Conservation (phyloP, 257 asterid species). For the Solanum commersonii region DNA sequence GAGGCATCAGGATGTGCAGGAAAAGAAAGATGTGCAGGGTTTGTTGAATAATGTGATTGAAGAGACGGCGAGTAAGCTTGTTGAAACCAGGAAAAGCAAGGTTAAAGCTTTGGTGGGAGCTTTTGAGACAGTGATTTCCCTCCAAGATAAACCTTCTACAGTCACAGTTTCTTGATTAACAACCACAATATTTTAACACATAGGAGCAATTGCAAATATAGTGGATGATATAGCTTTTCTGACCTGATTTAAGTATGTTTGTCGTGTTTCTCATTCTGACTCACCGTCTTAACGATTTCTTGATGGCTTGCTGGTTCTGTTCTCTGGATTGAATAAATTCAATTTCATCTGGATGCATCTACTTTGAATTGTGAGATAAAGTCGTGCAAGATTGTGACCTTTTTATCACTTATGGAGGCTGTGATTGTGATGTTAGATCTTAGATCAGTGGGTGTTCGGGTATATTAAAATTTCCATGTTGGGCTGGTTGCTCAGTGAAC, state of each 20-base stretch:
- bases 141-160: constrained; percentile 53
- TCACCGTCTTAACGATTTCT: neutral
- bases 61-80: constrained; percentile 88
- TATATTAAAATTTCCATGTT: neutral
- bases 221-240: neutral
- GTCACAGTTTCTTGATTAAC: constrained; percentile 23
- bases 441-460: neutral
- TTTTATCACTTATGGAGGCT: neutral
- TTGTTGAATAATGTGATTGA: constrained; percentile 65
- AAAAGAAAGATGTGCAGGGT: constrained; percentile 66
- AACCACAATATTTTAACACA: neutral
- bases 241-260: neutral
- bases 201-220: neutral
- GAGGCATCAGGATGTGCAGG: constrained; percentile 61
- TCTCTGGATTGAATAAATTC: neutral
- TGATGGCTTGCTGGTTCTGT: neutral
- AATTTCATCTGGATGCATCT: neutral
- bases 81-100: constrained; percentile 69
- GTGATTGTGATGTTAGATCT: neutral
- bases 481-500: neutral
- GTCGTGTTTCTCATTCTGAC: neutral
- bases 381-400: neutral
- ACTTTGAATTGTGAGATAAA: neutral
- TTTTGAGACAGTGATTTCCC: constrained; percentile 79
- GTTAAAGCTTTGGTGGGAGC: constrained; percentile 95